Evolutionary conservation across 768 basidiomycete genomes (phyloP), one percentile per base, ranked within the genome.

Genomic region (Lactifluus volemus): DNA sequence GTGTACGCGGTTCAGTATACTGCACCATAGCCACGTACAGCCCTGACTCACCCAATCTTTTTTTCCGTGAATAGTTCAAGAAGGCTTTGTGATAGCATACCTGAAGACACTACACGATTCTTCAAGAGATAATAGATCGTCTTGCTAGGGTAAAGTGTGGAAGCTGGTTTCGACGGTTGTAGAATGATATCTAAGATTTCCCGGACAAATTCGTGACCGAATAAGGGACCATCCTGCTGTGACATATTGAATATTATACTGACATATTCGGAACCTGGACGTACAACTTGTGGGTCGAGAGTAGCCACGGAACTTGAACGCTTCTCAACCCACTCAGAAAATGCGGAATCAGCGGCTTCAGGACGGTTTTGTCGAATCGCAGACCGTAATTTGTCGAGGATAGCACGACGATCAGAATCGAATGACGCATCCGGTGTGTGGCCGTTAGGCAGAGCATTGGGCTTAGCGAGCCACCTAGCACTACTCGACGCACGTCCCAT

Each of bases 41-140:
- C 29, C 9, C 25, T 15, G 5, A 67, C 78, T 58, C 68, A 84
- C 90, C 89, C 90, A 92, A 67, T 92, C 90, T 47, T 76, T 74
- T 60, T 78, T 54, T 76, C 70, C 49, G 77, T 73, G 38, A 92
- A 70, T 2, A 76, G 75, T 9, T 75, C 74, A 41, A 91, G 66
- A 17, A 92, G 70, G 3, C 83, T 84, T 12, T 78, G 80, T 6
- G 81, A 73, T 10, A 88, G 67, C 86, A 90, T 88, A 32, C 74
- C 77, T 47, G 80, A 77, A 58, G 79, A 83, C 14, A 89, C 79
- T 2, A 80, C 75, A 4, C 77, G 73, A 54, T 74, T 76, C 68
- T 83, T 75, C 4, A 92, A 73, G n/a, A 92, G 75, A 69, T 78
- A 76, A 49, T 74, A 75, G 11, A 84, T 71, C 49, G 86, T 77